Base-by-base conservation (phyloP, 192 early-diverging fungal genomes). In the Chytriomyces sp. region DNA sequence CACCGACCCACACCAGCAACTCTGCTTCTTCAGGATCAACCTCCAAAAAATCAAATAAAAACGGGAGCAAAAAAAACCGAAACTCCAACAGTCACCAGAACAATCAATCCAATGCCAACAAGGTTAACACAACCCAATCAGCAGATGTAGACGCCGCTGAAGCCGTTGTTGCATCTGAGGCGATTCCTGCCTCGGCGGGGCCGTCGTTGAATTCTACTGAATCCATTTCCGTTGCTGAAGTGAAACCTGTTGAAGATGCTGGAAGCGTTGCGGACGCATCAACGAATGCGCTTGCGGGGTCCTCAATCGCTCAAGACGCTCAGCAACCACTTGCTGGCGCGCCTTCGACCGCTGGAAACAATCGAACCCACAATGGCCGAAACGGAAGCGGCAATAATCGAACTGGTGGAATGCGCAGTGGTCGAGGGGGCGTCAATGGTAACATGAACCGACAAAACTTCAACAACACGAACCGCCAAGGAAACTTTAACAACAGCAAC, bases 1-100 rank as follows among this genome's bases (percentile, higher is more conserved):
- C 80, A 7, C 83, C 78, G 16, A n/a, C 13, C 53, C 13, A 57
- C 20, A 57, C 53, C 3, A 57, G 20, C 53, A 57, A 35, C 35
- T 48, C 67, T 13, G 47, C 43, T 43, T 10, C 43, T 46, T n/a
- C 13, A 20, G 64, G 62, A 64, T 16, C 62, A 46, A 18, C 13
- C 47, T 7, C 44, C 16, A 49, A 68, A 49, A 68, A 68, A 68
- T 28, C 11, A 16, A 43, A 43, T 18, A 45, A 45, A 20, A 10
- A 45, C 48, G 8, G 47, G 45, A 68, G 47, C 24, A n/a, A 13
- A 68, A n/a, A 45, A 49, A 68, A 49, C 35, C 35, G 35, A 35
- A 35, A 35, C 35, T 1, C 35, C 35, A 35, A 35, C 35, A 35
- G 35, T 35, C 35, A 35, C 35, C 35, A 35, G 35, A 35, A 35